Conservation (phyloP, 495 filamentous ascomycete species). For the Lichina pygmaea region DNA sequence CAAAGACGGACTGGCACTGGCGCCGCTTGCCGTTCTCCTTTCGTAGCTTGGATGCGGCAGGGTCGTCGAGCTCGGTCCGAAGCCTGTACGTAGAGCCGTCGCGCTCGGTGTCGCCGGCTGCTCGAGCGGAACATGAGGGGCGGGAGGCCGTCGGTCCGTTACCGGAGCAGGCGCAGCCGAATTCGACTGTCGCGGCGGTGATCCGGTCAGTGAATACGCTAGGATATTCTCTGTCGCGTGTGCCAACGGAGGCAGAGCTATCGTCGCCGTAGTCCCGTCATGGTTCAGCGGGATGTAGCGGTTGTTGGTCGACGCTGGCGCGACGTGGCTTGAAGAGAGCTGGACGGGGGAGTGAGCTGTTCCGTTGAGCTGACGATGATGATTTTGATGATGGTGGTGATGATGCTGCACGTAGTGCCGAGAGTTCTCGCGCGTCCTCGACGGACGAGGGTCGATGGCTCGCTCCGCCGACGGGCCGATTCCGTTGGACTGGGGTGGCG, state of each 20-base stretch:
- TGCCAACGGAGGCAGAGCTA: too few relatives aligned
- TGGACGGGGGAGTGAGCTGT: background rate
- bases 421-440: too few relatives aligned
- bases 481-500: too few relatives aligned
- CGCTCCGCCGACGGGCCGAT: too few relatives aligned
- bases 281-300: too few relatives aligned
- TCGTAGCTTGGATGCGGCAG: conserved; percentile 6
- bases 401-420: too few relatives aligned
- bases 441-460: too few relatives aligned
- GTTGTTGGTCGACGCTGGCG: too few relatives aligned
- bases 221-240: too few relatives aligned
- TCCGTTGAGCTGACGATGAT: background rate
- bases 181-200: conserved; percentile 4
- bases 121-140: background rate
- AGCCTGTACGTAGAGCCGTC: background rate
- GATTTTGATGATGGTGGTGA: background rate
- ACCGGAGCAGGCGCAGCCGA: conserved; percentile 4
- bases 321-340: too few relatives aligned
- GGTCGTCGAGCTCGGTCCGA: too few relatives aligned
- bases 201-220: background rate
- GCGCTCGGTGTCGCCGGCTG: background rate
- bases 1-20: conserved; percentile 51
- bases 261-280: too few relatives aligned
- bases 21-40: conserved; percentile 23
- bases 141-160: conserved; percentile 6